Conservation (phyloP, 2,329 filamentous ascomycete genomes). For the Gnomoniopsis smithogilvyi region DNA sequence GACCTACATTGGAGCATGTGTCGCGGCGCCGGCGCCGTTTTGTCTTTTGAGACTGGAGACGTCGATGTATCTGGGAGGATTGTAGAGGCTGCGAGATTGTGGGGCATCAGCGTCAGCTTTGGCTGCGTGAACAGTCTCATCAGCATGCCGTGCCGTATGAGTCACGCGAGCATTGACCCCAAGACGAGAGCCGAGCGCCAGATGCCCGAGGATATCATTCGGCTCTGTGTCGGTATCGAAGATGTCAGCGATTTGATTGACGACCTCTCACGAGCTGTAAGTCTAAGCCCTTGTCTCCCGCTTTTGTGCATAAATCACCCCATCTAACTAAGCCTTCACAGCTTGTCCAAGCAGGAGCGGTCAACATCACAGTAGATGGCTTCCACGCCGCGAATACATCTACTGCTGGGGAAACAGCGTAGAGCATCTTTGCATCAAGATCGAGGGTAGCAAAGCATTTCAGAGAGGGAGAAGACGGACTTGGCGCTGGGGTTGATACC, state of each 20-base stretch:
- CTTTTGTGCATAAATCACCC: background rate
- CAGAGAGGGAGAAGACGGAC: background rate
- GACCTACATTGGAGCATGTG: conserved; percentile 95
- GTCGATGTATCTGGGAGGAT: conserved; percentile 81
- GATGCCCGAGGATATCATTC: conserved; percentile 95
- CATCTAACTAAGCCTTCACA: conserved; percentile 29
- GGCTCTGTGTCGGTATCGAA: conserved; percentile 94
- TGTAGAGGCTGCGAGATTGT: conserved; percentile 86
- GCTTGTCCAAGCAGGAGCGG: conserved; percentile 92
- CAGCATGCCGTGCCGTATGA: conserved; percentile 99
- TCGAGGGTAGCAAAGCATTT: background rate
- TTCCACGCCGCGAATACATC: conserved; percentile 60
- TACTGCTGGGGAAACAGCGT: conserved; percentile 45
- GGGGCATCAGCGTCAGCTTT: conserved; percentile 95
- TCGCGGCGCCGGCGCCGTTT: conserved; percentile 86
- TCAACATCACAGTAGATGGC: conserved; percentile 79
- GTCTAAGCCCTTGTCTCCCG: conserved; percentile 34
- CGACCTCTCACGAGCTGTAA: conserved; percentile 84
- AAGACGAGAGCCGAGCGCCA: conserved; percentile 86
- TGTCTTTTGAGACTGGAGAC: conserved; percentile 95
- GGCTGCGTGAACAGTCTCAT: conserved; percentile 98
- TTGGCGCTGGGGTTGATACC: conserved; percentile 18
- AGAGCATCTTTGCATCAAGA: background rate
- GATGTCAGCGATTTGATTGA: conserved; percentile 89
- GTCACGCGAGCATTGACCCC: conserved; percentile 95